These are phyloP conservation scores for Penicillium olsonii DNA, from an alignment of 2,329 filamentous ascomycete genomes.

Conservation along the genomic window DNA sequence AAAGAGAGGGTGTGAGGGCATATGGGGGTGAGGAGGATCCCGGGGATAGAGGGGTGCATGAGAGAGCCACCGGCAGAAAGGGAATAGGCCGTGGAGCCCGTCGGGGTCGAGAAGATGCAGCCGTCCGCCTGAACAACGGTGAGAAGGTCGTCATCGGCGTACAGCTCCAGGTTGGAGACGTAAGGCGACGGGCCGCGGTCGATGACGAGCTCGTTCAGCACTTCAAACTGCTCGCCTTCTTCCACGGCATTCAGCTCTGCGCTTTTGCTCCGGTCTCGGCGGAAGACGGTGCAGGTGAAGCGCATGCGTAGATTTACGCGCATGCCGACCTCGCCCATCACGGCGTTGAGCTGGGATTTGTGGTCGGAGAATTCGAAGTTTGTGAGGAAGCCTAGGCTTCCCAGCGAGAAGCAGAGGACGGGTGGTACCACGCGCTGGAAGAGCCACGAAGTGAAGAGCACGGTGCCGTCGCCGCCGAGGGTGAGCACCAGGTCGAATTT, in stretches of 20 bases:
- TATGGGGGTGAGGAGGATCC: conserved; percentile 94
- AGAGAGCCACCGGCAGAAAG: conserved; percentile 93
- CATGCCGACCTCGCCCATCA: conserved; percentile 96
- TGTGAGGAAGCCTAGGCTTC: conserved; percentile 90
- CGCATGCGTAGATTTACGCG: conserved; percentile 97
- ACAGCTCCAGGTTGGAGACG: conserved; percentile 94
- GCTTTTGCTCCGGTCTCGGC: conserved; percentile 56
- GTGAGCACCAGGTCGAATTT: conserved; percentile 95
- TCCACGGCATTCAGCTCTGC: conserved; percentile 63
- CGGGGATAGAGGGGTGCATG: conserved; percentile 94
- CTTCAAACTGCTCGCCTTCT: conserved; percentile 94
- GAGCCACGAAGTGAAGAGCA: conserved; percentile 93
- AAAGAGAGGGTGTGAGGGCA: conserved; percentile 97
- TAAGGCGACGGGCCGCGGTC: conserved; percentile 96
- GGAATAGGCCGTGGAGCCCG: conserved; percentile 91
- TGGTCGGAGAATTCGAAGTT: conserved; percentile 95
- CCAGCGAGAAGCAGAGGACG: conserved; percentile 86
- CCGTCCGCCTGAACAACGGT: conserved; percentile 96
- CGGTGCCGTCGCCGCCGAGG: conserved; percentile 92
- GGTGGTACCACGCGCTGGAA: conserved; percentile 96
- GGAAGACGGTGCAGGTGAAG: conserved; percentile 96
- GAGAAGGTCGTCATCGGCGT: conserved; percentile 90
- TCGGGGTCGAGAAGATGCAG: conserved; percentile 96
- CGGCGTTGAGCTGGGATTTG: conserved; percentile 78
- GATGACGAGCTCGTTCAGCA: conserved; percentile 97